phyloP scores from a whole-genome alignment of 768 basidiomycete genomes.

The Clathrus columnatus region DNA sequence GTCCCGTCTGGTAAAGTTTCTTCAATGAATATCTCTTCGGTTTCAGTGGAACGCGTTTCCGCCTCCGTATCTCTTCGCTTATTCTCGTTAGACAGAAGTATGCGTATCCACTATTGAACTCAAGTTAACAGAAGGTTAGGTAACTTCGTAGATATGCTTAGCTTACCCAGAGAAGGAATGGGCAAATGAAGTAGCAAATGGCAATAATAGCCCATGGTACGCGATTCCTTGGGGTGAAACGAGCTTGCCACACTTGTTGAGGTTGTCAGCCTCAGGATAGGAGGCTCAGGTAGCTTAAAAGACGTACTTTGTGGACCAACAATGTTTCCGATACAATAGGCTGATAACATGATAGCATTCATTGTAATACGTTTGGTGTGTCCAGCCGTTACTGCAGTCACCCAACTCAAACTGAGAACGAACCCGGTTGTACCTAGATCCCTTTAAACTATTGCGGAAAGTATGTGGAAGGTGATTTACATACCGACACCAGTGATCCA shows the following conservation, averaged over 20 bases:
- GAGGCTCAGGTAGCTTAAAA: not conserved
- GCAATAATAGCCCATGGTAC: constrained; percentile 75
- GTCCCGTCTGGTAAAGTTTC: constrained; percentile 42
- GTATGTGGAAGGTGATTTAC: too few relatives aligned
- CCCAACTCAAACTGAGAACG: constrained; percentile 53
- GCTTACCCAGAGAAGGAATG: constrained; percentile 34
- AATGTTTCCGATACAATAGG: constrained; percentile 63
- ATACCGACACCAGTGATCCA: constrained; percentile 50
- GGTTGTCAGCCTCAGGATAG: constrained; percentile 46
- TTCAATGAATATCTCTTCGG: constrained; percentile 55
- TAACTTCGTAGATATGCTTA: too few relatives aligned
- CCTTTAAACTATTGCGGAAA: too few relatives aligned
- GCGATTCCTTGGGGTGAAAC: constrained; percentile 56
- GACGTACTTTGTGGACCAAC: constrained; percentile 4
- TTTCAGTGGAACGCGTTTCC: constrained; percentile 23
- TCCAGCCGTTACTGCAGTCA: constrained; percentile 55
- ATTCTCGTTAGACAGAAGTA: constrained; percentile 51
- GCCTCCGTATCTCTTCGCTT: constrained; percentile 47
- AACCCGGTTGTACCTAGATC: constrained; percentile 56
- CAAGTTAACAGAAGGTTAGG: too few relatives aligned
- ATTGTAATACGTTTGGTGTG: constrained; percentile 68
- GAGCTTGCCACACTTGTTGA: constrained; percentile 67
- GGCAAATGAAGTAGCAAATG: constrained; percentile 48
- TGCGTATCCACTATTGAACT: too few relatives aligned
- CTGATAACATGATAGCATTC: constrained; percentile 67